Evolutionary conservation across 202 grass and related monocot genomes (phyloP).

Genomic region (Digitaria exilis): DNA sequence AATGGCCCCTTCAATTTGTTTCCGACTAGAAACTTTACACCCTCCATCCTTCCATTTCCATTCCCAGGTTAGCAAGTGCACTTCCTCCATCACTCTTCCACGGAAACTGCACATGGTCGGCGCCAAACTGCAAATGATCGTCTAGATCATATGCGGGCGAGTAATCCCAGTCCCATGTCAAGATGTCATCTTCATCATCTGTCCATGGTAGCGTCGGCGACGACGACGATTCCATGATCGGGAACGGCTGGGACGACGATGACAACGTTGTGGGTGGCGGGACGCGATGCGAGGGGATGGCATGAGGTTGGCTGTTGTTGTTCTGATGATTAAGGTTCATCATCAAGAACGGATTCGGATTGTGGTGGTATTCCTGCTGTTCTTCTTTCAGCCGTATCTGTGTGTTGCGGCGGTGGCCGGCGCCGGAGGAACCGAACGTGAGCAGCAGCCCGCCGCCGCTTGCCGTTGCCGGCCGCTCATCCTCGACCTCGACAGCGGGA

Average conservation of each 20-base stretch:
- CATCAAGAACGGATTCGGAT: neutral
- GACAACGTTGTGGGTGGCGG: neutral
- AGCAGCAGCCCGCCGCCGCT: neutral
- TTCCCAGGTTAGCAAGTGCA: neutral
- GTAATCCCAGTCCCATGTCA: slow-evolving; percentile 26
- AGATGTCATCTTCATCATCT: neutral
- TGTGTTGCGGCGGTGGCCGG: neutral
- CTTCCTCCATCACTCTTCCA: neutral
- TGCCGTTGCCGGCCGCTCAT: neutral
- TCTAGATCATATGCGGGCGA: neutral
- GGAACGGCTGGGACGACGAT: neutral
- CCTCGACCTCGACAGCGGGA: neutral
- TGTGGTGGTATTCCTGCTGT: neutral
- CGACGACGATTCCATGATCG: neutral
- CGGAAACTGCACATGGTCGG: neutral
- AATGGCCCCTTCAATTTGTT: neutral
- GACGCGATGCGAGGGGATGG: neutral
- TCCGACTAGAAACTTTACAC: neutral
- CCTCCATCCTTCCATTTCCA: neutral
- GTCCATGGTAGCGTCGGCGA: neutral
- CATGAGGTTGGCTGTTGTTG: neutral
- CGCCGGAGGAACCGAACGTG: slow-evolving; percentile 8
- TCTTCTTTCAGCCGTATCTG: neutral
- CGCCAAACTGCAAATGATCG: neutral
- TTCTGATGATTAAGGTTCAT: slow-evolving; percentile 7